Percentiles rank a stretch among this genome's conserved stretches.
Evolutionary conservation across 2,329 filamentous ascomycete genomes (phyloP).

Genomic region (Fusarium sp.): DNA sequence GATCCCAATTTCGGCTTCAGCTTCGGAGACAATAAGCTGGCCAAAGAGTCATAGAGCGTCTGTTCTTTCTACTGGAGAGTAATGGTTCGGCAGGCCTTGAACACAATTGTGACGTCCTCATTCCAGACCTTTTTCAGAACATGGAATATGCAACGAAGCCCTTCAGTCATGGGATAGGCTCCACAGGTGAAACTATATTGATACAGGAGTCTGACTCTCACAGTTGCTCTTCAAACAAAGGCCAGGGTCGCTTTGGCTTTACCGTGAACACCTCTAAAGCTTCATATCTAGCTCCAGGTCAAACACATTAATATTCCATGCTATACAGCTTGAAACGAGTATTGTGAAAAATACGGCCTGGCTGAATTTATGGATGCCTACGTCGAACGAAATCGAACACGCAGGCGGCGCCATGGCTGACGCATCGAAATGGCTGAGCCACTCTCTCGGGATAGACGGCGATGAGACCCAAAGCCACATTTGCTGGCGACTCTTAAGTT

Average conservation of each 20-base stretch:
- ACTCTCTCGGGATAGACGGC: slow-evolving; percentile 13
- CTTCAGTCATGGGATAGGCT: neutral
- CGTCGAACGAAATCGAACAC: slow-evolving; percentile 18
- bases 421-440: slow-evolving; percentile 39
- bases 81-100: neutral
- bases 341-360: slow-evolving; percentile 9
- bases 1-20: neutral
- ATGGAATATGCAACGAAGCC: neutral
- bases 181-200: slow-evolving; percentile 28
- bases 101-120: neutral
- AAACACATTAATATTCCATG: neutral
- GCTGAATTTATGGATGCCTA: neutral
- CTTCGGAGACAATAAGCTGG: neutral
- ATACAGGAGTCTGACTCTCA: slow-evolving; percentile 2
- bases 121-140: slow-evolving; percentile 25
- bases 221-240: neutral
- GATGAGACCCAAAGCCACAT: neutral
- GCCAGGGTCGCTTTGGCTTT: slow-evolving; percentile 4
- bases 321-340: slow-evolving; percentile 1
- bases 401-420: slow-evolving; percentile 40
- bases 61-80: neutral
- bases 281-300: neutral
- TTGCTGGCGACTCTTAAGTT: neutral
- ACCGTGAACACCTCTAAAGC: neutral
- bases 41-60: neutral